Evolutionary conservation across 495 filamentous ascomycete species (phyloP).

Genomic region (Neurospora sp.): DNA sequence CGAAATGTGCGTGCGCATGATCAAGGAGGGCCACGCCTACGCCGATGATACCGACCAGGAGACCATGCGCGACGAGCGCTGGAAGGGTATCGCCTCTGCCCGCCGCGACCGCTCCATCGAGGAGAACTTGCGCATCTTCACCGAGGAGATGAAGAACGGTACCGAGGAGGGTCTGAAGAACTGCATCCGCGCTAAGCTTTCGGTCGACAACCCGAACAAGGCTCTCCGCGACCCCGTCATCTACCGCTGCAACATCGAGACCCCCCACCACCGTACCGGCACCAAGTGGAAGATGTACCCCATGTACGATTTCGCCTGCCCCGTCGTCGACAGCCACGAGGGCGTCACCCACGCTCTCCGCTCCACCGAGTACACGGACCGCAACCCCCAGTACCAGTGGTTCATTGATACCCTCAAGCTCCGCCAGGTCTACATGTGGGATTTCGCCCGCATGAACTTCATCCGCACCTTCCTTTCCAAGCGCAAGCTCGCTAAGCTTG

Average conservation of each 20-base stretch:
- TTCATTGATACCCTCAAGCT: slow-evolving; percentile 79
- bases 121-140: slow-evolving; percentile 66
- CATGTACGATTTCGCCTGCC: slow-evolving; percentile 90
- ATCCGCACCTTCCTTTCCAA: slow-evolving; percentile 84
- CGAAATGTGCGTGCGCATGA: slow-evolving; percentile 63
- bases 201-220: slow-evolving; percentile 72
- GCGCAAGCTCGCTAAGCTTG: slow-evolving; percentile 89
- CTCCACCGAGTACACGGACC: slow-evolving; percentile 94
- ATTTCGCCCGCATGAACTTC: slow-evolving; percentile 96
- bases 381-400: slow-evolving; percentile 96
- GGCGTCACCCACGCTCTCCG: slow-evolving; percentile 91
- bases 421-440: slow-evolving; percentile 89
- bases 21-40: slow-evolving; percentile 79
- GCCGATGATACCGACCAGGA: slow-evolving; percentile 84
- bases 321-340: slow-evolving; percentile 81
- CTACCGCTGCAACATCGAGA: slow-evolving; percentile 75
- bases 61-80: slow-evolving; percentile 72
- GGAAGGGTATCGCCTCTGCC: slow-evolving; percentile 62
- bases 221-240: slow-evolving; percentile 88
- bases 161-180: slow-evolving; percentile 64
- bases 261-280: slow-evolving; percentile 80
- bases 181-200: slow-evolving; percentile 87
- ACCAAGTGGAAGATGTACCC: slow-evolving; percentile 90
- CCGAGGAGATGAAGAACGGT: slow-evolving; percentile 77
- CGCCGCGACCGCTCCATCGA: slow-evolving; percentile 68